A percentile compares a stretch with the other conserved stretches of the same genome.
Evolutionary conservation across 306 rosid species (phyloP).

Genomic region (Pachyrhizus erosus): DNA sequence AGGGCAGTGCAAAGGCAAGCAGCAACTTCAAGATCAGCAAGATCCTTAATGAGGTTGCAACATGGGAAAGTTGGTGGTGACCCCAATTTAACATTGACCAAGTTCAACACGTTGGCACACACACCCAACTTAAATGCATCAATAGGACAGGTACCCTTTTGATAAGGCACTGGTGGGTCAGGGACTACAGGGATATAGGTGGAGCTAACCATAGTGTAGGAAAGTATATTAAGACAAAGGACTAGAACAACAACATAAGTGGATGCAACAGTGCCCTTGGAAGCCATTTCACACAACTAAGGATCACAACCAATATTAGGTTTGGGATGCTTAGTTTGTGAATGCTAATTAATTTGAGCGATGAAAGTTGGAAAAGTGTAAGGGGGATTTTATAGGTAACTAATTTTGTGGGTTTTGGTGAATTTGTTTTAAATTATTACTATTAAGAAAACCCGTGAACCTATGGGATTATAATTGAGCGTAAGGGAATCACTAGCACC

Average conservation of each 20-base stretch:
- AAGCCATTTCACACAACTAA: slow-evolving; percentile 29
- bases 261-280: slow-evolving; percentile 5
- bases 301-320: background rate
- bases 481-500: background rate
- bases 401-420: background rate
- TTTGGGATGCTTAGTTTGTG: background rate
- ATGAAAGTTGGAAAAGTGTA: slow-evolving; percentile 15
- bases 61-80: slow-evolving; percentile 58
- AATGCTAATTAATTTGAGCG: background rate
- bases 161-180: background rate
- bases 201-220: slow-evolving; percentile 36
- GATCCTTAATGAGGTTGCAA: slow-evolving; percentile 53
- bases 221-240: slow-evolving; percentile 40
- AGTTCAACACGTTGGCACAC: slow-evolving; percentile 53
- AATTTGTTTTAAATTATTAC: background rate
- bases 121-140: slow-evolving; percentile 60
- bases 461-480: background rate
- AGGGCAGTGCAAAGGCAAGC: slow-evolving; percentile 69
- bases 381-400: slow-evolving; percentile 35
- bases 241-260: background rate
- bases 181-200: slow-evolving; percentile 24
- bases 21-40: slow-evolving; percentile 60
- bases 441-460: slow-evolving; percentile 50
- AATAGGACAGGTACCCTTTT: slow-evolving; percentile 47
- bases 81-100: slow-evolving; percentile 52